A percentile compares a stretch with the other conserved stretches of the same genome.
Conservation (phyloP, 78 protist genomes). For the Dictyostelium brefeldianum region DNA sequence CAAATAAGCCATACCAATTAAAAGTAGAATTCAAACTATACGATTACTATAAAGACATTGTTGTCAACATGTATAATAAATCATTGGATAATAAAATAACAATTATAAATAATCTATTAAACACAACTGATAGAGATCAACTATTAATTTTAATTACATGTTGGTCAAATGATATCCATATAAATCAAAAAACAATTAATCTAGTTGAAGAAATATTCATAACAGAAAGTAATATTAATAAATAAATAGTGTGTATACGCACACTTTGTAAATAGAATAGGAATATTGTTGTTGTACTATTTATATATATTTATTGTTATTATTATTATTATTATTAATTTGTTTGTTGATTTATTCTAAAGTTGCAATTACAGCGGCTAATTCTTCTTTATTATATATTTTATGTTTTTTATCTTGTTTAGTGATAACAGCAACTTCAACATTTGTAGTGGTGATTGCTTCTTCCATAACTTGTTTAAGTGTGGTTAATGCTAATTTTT, state of each 20-base stretch:
- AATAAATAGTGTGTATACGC: neutral
- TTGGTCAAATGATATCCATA: slow-evolving; percentile 67
- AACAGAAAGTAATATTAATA: neutral
- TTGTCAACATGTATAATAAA: slow-evolving; percentile 30
- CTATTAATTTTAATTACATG: neutral
- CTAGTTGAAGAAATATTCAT: slow-evolving; percentile 35
- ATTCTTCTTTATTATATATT: slow-evolving; percentile 83
- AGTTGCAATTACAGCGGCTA: slow-evolving; percentile 81
- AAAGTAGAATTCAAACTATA: neutral
- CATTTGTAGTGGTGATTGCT: slow-evolving; percentile 89
- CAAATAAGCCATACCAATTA: neutral
- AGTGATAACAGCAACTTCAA: slow-evolving; percentile 90
- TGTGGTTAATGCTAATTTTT: slow-evolving; percentile 89
- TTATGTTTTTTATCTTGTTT: slow-evolving; percentile 46
- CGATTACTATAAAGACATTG: slow-evolving; percentile 31
- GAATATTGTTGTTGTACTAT: neutral
- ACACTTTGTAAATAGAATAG: neutral
- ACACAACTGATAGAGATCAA: slow-evolving; percentile 43
- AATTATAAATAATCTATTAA: slow-evolving; percentile 22
- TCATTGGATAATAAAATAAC: slow-evolving; percentile 43
- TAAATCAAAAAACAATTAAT: slow-evolving; percentile 23
- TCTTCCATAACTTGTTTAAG: slow-evolving; percentile 99
- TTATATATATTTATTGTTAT: neutral
- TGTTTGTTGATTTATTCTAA: slow-evolving; percentile 1
- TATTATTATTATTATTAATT: neutral